Evolutionary conservation across 179 eudicot genomes (phyloP), one percentile per base, ranked within the genome.

Genomic region (Spergularia azorica): DNA sequence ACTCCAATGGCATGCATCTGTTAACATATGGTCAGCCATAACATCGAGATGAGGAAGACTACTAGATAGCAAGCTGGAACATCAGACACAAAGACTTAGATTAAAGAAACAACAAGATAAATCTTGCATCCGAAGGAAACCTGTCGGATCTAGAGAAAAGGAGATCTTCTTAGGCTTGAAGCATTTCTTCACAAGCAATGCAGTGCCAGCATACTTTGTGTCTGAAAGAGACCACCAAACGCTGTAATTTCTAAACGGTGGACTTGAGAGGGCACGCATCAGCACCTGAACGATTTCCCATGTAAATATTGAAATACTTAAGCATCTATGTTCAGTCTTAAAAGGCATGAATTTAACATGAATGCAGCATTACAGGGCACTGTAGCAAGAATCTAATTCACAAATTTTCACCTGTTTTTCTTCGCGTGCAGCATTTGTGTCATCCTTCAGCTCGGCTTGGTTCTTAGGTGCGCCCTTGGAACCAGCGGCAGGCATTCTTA

Each of bases 181-280:
- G 83, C 95, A 89, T 80, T 90, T 91, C 84, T 93, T 95, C 70
- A 95, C 87, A 57, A 95, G 87, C 82, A 95, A 85, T 66, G 94
- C 97, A 72, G 99, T 95, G 72, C 99, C 99, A 79, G 97, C 98
- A 86, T 95, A 95, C 86, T 95, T 95, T 21, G 97, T 84, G 83
- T 93, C 98, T 51, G 97, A 75, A 78, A 95, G 98, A 82, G 99
- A 95, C 99, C 99, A 95, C 99, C 99, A 93, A 46, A 93, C 90
- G 56, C 90, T 85, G 82, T 93, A 95, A 60, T 82, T 82, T 79
- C 81, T 87, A 72, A 95, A 89, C 55, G 96, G 95, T 70, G 87
- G 85, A 79, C 83, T 94, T 76, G 99, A 90, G 50, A 95, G 84
- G 79, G 98, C 94, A 55, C 99, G 99, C 92, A 88, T 85, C 85